These are phyloP conservation scores for Zygoascus ofunaensis DNA, from an alignment of 805 yeast species.

Conservation along the genomic window DNA sequence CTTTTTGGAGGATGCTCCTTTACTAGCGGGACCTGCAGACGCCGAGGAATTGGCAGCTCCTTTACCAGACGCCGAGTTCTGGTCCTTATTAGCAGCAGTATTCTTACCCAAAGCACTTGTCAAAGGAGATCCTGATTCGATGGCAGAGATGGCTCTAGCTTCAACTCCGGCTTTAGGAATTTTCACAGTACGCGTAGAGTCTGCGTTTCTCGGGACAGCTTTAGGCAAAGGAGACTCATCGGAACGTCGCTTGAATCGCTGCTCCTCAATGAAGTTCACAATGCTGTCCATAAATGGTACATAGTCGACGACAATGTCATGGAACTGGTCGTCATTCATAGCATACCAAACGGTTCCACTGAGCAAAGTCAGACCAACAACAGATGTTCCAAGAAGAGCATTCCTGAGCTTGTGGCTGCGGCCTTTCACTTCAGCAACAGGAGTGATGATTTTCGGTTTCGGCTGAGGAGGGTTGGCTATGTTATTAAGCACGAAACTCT, in stretches of 20 bases:
- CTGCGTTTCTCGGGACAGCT: background rate
- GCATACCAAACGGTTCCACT: conserved; percentile 55
- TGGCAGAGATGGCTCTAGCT: conserved; percentile 10
- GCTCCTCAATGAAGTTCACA: conserved; percentile 42
- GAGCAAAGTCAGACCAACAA: conserved; percentile 33
- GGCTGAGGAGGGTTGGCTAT: background rate
- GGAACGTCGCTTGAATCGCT: background rate
- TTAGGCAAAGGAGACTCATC: background rate
- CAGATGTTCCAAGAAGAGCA: conserved; percentile 21
- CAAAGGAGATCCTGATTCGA: background rate
- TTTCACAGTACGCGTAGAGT: conserved; percentile 12
- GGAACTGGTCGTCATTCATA: conserved; percentile 47
- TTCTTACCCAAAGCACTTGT: conserved; percentile 1
- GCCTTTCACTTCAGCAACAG: conserved; percentile 15
- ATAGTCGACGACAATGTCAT: conserved; percentile 51
- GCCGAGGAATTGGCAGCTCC: background rate
- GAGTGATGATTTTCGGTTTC: background rate
- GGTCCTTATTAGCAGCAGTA: background rate
- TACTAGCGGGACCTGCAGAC: conserved; percentile 1
- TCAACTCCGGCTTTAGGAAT: conserved; percentile 19
- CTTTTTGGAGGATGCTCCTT: background rate
- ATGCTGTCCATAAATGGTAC: conserved; percentile 55
- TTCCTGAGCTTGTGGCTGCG: conserved; percentile 26
- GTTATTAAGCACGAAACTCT: background rate
- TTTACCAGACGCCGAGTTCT: conserved; percentile 4